Percentiles rank a stretch among this genome's conserved stretches.
phyloP scores from a whole-genome alignment of 306 rosid genomes.

The Glycine tomentella region DNA sequence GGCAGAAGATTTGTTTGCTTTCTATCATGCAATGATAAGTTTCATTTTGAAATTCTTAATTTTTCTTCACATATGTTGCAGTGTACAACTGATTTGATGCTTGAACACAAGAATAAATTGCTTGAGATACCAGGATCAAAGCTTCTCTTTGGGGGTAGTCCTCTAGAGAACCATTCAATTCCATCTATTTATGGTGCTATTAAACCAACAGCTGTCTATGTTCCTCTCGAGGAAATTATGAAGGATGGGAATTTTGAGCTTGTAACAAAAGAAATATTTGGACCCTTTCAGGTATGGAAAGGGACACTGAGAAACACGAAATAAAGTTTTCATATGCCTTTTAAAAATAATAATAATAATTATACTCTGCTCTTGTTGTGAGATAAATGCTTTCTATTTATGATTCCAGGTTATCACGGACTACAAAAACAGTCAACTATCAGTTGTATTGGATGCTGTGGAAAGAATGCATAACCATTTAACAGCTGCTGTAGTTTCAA shows the following conservation, averaged over 20 bases:
- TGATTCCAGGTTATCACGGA: constrained; percentile 70
- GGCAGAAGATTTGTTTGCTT: neutral
- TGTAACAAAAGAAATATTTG: constrained; percentile 87
- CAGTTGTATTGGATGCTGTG: constrained; percentile 76
- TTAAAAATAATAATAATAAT: neutral
- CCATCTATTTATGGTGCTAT: constrained; percentile 84
- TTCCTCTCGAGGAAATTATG: constrained; percentile 87
- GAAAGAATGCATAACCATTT: constrained; percentile 93
- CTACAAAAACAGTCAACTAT: constrained; percentile 71
- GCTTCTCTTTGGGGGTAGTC: constrained; percentile 87
- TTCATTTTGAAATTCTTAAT: constrained; percentile 38
- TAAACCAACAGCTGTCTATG: constrained; percentile 86
- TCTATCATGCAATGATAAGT: neutral
- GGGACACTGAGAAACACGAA: constrained; percentile 21
- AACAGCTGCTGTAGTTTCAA: constrained; percentile 95
- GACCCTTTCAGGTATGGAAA: constrained; percentile 85
- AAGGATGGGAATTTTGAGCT: constrained; percentile 75
- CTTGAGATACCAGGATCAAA: constrained; percentile 87
- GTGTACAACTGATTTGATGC: constrained; percentile 75
- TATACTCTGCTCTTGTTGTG: constrained; percentile 17
- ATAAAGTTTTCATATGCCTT: neutral
- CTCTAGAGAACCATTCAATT: constrained; percentile 77
- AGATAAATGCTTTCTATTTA: constrained; percentile 39
- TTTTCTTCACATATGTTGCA: constrained; percentile 48
- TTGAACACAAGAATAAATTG: constrained; percentile 74